A percentile compares a stretch with the other conserved stretches of the same genome.
Evolutionary conservation across 1,284 basidiomycete genomes (phyloP).

Genomic region (Ustilago loliicola): DNA sequence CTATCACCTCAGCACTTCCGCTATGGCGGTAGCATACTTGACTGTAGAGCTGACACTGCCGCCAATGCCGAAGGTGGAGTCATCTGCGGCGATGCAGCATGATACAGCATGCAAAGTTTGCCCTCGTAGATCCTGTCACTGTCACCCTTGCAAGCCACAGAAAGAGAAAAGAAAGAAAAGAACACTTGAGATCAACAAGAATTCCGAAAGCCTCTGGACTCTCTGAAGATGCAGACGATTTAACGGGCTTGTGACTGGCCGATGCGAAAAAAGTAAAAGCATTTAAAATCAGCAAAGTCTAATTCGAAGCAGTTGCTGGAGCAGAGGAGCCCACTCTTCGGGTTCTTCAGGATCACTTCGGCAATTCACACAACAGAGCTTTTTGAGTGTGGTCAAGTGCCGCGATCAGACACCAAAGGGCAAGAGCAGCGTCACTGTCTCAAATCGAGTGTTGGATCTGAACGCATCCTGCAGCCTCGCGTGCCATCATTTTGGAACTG

Average conservation of each 20-base stretch:
- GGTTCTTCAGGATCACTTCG: neutral
- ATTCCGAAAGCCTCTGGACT: neutral
- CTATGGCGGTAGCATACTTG: neutral
- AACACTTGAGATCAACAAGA: neutral
- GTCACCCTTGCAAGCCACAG: neutral
- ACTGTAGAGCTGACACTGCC: neutral
- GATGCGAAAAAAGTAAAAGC: neutral
- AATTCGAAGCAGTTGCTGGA: conserved; percentile 3
- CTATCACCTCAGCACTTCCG: too few species aligned
- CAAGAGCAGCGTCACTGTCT: neutral
- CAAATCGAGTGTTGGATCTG: neutral
- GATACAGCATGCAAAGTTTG: neutral
- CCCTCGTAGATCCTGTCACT: neutral
- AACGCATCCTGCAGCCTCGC: neutral
- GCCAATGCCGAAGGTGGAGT: neutral
- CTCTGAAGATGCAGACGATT: conserved; percentile 7
- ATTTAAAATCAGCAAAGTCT: conserved; percentile 13
- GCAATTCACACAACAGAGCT: neutral
- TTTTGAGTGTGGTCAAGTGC: conserved; percentile 2
- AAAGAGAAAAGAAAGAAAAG: neutral
- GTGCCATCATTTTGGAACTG: neutral
- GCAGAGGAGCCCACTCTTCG: neutral
- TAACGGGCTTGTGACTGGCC: neutral
- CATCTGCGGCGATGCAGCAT: neutral
- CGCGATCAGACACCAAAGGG: neutral